phyloP scores from a whole-genome alignment of 2,329 filamentous ascomycete genomes.

The Tolypocladium nubicola region DNA sequence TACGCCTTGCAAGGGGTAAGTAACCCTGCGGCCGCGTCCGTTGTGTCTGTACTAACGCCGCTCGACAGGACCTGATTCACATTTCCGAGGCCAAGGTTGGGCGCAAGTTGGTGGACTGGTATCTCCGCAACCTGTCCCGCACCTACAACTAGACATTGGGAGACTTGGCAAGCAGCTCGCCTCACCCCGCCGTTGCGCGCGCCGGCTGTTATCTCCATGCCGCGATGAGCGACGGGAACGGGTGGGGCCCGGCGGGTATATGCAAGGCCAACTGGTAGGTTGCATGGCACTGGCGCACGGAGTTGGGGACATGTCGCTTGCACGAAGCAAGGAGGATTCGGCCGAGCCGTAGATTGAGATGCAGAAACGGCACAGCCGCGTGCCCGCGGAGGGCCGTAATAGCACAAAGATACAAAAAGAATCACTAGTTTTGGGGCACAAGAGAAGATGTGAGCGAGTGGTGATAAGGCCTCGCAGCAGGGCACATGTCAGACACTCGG shows the following conservation, averaged over 20 bases:
- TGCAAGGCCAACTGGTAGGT: constrained; percentile 20
- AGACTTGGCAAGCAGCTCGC: not conserved
- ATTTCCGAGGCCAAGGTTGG: constrained; percentile 98
- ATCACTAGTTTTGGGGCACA: not conserved
- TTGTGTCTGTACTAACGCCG: constrained; percentile 10
- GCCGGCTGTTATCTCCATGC: not conserved
- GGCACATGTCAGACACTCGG: not conserved
- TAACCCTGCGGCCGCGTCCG: constrained; percentile 19
- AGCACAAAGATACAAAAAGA: not conserved
- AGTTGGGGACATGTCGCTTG: constrained; percentile 20
- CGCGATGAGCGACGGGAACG: constrained; percentile 8
- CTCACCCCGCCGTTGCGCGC: not conserved
- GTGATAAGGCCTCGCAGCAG: not conserved
- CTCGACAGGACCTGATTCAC: constrained; percentile 76
- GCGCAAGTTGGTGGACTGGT: constrained; percentile 96
- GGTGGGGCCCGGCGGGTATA: constrained; percentile 5
- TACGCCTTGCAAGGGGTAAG: constrained; percentile 90
- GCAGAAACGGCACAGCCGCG: not conserved
- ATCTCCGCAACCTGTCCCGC: constrained; percentile 89
- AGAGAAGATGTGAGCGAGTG: not conserved
- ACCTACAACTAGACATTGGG: constrained; percentile 56
- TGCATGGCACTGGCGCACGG: constrained; percentile 31
- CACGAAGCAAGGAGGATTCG: not conserved
- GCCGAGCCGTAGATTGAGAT: not conserved
- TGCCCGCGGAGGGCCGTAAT: not conserved